These are phyloP conservation scores for Porogramme epimiltina DNA, from an alignment of 1,284 basidiomycete species.

Conservation along the genomic window DNA sequence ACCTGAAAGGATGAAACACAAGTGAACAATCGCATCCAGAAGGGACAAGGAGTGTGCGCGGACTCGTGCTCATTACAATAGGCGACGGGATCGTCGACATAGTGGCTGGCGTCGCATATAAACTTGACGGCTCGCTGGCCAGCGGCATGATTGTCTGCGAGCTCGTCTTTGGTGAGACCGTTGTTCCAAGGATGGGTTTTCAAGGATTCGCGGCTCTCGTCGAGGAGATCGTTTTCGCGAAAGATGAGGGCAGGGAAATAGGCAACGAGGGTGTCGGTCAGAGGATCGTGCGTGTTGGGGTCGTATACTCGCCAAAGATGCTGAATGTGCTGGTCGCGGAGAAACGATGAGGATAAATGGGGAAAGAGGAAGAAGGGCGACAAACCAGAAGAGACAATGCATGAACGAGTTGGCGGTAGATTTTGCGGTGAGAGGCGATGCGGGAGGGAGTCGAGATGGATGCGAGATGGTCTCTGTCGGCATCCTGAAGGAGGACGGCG, in stretches of 20 bases:
- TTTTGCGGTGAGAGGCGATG: constrained; percentile 2
- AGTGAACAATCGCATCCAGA: background rate
- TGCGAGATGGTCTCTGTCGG: background rate
- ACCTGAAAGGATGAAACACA: background rate
- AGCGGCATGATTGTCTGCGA: constrained; percentile 1
- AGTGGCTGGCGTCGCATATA: constrained; percentile 10
- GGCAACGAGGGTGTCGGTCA: constrained; percentile 9
- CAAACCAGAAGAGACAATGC: constrained; percentile 13
- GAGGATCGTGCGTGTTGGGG: background rate
- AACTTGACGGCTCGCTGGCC: constrained; percentile 16
- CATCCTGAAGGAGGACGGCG: background rate
- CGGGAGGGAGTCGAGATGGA: background rate
- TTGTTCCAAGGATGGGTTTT: constrained; percentile 12
- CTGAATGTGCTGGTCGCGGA: constrained; percentile 14
- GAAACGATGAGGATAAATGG: background rate
- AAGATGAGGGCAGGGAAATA: constrained; percentile 22
- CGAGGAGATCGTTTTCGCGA: constrained; percentile 5
- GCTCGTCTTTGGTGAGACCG: constrained; percentile 10
- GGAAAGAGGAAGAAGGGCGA: background rate
- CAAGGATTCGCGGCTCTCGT: background rate
- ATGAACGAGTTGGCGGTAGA: constrained; percentile 18
- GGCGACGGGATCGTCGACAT: constrained; percentile 5
- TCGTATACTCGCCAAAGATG: constrained; percentile 12
- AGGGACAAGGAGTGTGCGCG: background rate
- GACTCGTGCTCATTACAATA: constrained; percentile 19